Percentiles rank a stretch among this genome's conserved stretches.
These are phyloP conservation scores for Pluteus cervinus DNA, from an alignment of 768 basidiomycete genomes.

Conservation along the genomic window DNA sequence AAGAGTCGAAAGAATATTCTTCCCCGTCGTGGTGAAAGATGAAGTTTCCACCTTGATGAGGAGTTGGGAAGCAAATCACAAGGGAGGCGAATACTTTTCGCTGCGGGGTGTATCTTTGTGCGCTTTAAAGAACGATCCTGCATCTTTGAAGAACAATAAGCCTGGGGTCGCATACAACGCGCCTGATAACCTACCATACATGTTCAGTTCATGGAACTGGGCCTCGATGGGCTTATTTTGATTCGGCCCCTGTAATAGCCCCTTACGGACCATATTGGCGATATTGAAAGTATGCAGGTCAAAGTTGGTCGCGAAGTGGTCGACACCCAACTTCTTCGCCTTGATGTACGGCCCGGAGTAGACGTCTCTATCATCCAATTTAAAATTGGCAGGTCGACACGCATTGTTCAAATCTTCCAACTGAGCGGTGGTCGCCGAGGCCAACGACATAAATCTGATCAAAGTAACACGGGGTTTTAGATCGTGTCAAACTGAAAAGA, in stretches of 20 bases:
- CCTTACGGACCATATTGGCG: slow-evolving; percentile 7
- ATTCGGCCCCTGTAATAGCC: slow-evolving; percentile 12
- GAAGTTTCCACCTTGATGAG: slow-evolving; percentile 39
- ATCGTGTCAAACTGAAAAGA: too few species aligned
- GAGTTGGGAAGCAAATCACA: slow-evolving; percentile 39
- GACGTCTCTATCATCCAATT: slow-evolving; percentile 15
- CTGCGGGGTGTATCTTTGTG: slow-evolving; percentile 42
- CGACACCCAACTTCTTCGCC: slow-evolving; percentile 17
- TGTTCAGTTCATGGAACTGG: slow-evolving; percentile 30
- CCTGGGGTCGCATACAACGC: neutral
- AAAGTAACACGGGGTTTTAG: too few species aligned
- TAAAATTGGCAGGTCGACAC: slow-evolving; percentile 18
- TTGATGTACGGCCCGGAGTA: slow-evolving; percentile 19
- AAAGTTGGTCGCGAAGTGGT: slow-evolving; percentile 14
- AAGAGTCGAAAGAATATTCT: slow-evolving; percentile 33
- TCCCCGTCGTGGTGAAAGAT: slow-evolving; percentile 24
- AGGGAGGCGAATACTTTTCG: slow-evolving; percentile 45
- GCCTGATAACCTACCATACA: slow-evolving; percentile 23
- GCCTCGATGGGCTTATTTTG: slow-evolving; percentile 10
- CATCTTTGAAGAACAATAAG: slow-evolving; percentile 16
- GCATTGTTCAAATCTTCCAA: slow-evolving; percentile 6
- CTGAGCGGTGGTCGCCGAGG: too few species aligned
- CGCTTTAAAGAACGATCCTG: slow-evolving; percentile 41
- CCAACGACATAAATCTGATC: too few species aligned
- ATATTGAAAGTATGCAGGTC: slow-evolving; percentile 8